These are phyloP conservation scores for Tricholoma bakamatsutake DNA, from an alignment of 768 basidiomycete species.

Conservation along the genomic window DNA sequence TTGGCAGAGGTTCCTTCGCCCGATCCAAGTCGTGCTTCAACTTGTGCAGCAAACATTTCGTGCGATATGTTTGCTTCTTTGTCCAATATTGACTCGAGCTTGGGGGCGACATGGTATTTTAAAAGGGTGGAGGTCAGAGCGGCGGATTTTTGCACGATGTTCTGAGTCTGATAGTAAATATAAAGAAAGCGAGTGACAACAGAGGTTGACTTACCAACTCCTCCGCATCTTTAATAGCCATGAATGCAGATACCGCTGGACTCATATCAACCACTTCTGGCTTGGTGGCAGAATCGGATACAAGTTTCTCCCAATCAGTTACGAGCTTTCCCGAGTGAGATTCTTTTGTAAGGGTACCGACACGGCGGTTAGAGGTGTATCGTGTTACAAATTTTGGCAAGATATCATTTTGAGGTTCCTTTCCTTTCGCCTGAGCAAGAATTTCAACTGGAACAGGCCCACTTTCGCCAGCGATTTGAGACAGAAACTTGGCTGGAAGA, in stretches of 20 bases:
- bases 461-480: slow-evolving; percentile 62
- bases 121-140: slow-evolving; percentile 82
- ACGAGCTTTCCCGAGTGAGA: slow-evolving; percentile 79
- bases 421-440: slow-evolving; percentile 70
- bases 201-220: slow-evolving; percentile 63
- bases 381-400: slow-evolving; percentile 60
- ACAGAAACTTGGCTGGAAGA: slow-evolving; percentile 71
- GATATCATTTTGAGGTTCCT: slow-evolving; percentile 71
- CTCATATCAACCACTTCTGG: slow-evolving; percentile 80
- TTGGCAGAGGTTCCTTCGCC: slow-evolving; percentile 73
- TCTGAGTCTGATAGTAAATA: slow-evolving; percentile 38
- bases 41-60: slow-evolving; percentile 76
- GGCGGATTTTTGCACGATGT: slow-evolving; percentile 69
- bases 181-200: neutral
- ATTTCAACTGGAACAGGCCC: slow-evolving; percentile 67
- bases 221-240: slow-evolving; percentile 88
- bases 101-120: slow-evolving; percentile 78
- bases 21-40: slow-evolving; percentile 84
- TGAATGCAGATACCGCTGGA: slow-evolving; percentile 64
- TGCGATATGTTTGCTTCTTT: slow-evolving; percentile 88
- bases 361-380: slow-evolving; percentile 56
- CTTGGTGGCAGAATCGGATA: slow-evolving; percentile 48
- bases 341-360: slow-evolving; percentile 81
- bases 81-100: slow-evolving; percentile 88
- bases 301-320: slow-evolving; percentile 74